A percentile compares a stretch with the other conserved stretches of the same genome.
These are phyloP conservation scores for Orbilia javanica DNA, from an alignment of 2,329 filamentous ascomycete species.

Conservation along the genomic window DNA sequence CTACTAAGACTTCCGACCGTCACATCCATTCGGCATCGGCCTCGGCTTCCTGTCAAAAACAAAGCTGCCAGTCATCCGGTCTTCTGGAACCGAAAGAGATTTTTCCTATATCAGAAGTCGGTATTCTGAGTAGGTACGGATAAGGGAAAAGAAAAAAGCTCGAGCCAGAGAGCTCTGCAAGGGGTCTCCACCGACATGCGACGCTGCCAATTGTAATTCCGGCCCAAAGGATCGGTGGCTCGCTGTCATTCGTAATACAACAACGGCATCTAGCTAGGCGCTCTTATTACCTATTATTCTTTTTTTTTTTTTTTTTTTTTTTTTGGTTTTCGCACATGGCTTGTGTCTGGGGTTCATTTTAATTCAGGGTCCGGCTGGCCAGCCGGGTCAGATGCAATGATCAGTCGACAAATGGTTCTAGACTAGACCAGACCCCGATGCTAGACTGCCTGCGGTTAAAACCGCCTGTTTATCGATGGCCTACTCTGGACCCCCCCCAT, in stretches of 20 bases:
- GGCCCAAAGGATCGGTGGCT: conserved; percentile 31
- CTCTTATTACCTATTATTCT: too few species aligned
- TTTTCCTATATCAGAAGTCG: not conserved
- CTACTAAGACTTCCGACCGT: not conserved
- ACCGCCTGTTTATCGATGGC: not conserved
- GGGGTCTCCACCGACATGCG: conserved; percentile 9
- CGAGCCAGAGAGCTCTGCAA: conserved; percentile 19
- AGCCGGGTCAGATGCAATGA: conserved; percentile 21
- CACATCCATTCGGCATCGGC: conserved; percentile 31
- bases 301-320: not conserved
- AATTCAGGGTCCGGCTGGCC: conserved; percentile 22
- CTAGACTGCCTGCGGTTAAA: conserved; percentile 21
- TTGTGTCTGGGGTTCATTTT: conserved; percentile 11
- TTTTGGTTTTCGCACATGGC: conserved; percentile 12
- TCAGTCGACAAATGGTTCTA: conserved; percentile 27
- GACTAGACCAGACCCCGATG: conserved; percentile 12
- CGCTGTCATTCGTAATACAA: conserved; percentile 24
- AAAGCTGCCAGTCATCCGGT: conserved; percentile 5
- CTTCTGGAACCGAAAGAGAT: conserved; percentile 7
- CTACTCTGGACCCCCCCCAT: not conserved
- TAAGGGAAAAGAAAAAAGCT: not conserved
- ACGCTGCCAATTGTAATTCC: conserved; percentile 8
- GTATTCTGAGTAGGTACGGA: too few species aligned
- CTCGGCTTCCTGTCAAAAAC: conserved; percentile 35
- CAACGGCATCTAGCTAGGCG: conserved; percentile 5